Evolutionary conservation across 305 asterid species (phyloP), one percentile per base, ranked within the genome.

Genomic region (Andrographis paniculata): DNA sequence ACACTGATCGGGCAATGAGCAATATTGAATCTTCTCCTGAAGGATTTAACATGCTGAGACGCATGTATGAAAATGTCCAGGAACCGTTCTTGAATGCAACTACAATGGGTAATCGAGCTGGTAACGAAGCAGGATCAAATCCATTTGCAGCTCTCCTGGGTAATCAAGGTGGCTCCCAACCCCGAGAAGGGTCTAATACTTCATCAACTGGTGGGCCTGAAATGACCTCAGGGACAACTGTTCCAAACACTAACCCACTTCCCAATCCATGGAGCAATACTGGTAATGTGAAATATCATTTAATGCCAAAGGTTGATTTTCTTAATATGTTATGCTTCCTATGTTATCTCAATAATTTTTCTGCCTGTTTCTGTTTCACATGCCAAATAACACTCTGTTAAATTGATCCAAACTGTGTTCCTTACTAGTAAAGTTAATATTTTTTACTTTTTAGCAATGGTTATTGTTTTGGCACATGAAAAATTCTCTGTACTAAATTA

Each of bases 61-160:
- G 84, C 42, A 76, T 76, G 84, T 76, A 76, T 55, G 80, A 76
- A 69, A 76, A 72, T 62, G 84, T 76, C 36, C 84, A 76, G 47
- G 80, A 76, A 51, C 84, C 84, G 20, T 50, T 76, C 16, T 35
- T 76, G 66, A 76, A 76, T 62, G 84, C 80, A 43, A 63, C 80
- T 5, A 55, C 80, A 16, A 59, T 54, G 64, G 71, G 69, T 55
- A 73, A 71, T 15, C 62, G 64, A n/a, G 45, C 64, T 0, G 66
- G 56, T 19, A 61, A 56, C 47, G 73, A 52, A 49, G 52, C 42
- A 0, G 77, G 62, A 42, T 63, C 77, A 33, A 72, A 69, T 57
- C 84, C 80, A 35, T 72, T 76, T 61, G 71, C 69, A 27, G 75
- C 78, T 69, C 67, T 76, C 9, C 42, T 72, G 65, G 80, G 75